These are phyloP conservation scores for Rubia balearica DNA, from an alignment of 305 asterid genomes.

Conservation along the genomic window DNA sequence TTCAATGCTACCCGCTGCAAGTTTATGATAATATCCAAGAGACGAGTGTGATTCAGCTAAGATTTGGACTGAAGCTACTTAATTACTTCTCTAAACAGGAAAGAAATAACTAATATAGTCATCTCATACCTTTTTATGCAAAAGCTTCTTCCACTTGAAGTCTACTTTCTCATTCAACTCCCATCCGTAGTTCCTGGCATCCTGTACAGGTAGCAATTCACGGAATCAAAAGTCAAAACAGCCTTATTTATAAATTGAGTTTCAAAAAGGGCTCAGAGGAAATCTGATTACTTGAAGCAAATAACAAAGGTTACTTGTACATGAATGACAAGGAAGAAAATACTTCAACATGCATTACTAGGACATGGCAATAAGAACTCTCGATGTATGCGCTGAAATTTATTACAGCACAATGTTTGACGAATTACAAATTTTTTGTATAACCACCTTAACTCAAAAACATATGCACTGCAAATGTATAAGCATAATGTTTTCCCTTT, in stretches of 20 bases:
- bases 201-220: conserved; percentile 36
- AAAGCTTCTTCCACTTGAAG: conserved; percentile 93
- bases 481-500: neutral
- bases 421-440: neutral
- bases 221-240: neutral
- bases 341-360: neutral
- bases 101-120: neutral
- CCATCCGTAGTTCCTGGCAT: conserved; percentile 94
- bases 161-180: conserved; percentile 69
- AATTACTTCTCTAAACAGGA: neutral
- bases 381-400: neutral
- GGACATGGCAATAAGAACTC: neutral
- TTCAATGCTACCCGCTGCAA: neutral
- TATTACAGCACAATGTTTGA: neutral
- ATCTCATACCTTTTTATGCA: conserved; percentile 76
- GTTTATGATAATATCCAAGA: neutral
- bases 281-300: neutral
- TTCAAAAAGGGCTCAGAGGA: neutral
- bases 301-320: neutral
- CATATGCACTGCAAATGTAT: neutral
- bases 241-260: neutral
- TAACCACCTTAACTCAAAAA: neutral
- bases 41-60: neutral
- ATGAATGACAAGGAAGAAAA: neutral
- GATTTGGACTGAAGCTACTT: neutral